Evolutionary conservation across 306 rosid genomes (phyloP).

Genomic region (Medicago lupulina): DNA sequence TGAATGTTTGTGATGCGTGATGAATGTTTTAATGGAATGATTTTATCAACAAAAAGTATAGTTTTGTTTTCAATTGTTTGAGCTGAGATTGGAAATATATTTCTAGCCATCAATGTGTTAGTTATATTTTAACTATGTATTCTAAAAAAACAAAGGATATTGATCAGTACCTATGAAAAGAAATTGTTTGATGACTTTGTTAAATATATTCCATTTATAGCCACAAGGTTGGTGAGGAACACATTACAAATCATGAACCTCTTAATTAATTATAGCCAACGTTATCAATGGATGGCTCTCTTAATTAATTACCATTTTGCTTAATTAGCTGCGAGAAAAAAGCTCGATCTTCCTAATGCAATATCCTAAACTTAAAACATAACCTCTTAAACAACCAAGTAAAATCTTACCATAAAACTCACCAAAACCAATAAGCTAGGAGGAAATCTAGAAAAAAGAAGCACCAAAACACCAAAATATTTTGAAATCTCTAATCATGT

Average conservation of each 20-base stretch:
- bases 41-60: too few relatives aligned
- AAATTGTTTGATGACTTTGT: background rate
- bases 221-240: background rate
- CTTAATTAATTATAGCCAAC: slow-evolving; percentile 7
- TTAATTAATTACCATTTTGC: slow-evolving; percentile 9
- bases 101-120: background rate
- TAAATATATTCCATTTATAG: slow-evolving; percentile 20
- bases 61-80: too few relatives aligned
- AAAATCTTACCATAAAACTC: background rate
- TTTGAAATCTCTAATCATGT: slow-evolving; percentile 27
- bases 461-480: slow-evolving; percentile 5
- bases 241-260: background rate
- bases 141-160: background rate
- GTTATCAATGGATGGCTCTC: slow-evolving; percentile 19
- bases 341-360: slow-evolving; percentile 10
- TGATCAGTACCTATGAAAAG: background rate
- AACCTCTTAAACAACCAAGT: slow-evolving; percentile 12
- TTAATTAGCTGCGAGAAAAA: background rate
- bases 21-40: too few relatives aligned
- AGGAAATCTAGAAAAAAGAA: slow-evolving; percentile 36
- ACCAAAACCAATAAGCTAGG: slow-evolving; percentile 1
- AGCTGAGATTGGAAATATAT: too few relatives aligned
- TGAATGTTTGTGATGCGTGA: too few relatives aligned
- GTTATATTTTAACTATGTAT: background rate
- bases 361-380: slow-evolving; percentile 2